These are phyloP conservation scores for Spirogloea muscicola DNA, from an alignment of 139 green algal species.

Conservation along the genomic window DNA sequence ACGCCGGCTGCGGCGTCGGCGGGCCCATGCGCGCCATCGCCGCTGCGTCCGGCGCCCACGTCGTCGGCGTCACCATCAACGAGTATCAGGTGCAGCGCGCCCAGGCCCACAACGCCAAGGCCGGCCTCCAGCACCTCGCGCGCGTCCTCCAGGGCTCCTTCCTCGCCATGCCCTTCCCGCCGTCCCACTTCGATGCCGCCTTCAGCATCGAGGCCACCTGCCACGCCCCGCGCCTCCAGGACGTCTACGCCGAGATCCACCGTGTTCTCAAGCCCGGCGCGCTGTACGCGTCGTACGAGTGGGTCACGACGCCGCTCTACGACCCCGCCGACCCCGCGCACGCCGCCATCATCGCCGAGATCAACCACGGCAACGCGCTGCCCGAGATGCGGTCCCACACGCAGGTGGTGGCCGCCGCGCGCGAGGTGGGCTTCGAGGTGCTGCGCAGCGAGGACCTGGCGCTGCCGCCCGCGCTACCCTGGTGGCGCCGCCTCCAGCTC, in stretches of 20 bases:
- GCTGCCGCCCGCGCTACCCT: conserved; percentile 42
- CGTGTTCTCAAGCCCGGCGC: conserved; percentile 87
- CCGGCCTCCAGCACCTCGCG: conserved; percentile 62
- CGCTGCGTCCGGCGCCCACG: conserved; percentile 64
- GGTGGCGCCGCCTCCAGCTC: conserved; percentile 56
- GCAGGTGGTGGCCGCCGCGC: conserved; percentile 79
- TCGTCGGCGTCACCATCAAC: conserved; percentile 97
- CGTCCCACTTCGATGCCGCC: conserved; percentile 81
- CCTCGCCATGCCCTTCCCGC: conserved; percentile 85
- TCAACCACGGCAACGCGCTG: conserved; percentile 96
- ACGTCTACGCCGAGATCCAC: conserved; percentile 78
- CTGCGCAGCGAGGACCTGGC: conserved; percentile 64
- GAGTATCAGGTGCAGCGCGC: conserved; percentile 85
- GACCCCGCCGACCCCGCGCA: conserved; percentile 79
- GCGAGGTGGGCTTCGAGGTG: conserved; percentile 59
- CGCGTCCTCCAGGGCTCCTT: conserved; percentile 90
- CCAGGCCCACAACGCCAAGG: conserved; percentile 43
- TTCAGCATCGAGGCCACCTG: conserved; percentile 98
- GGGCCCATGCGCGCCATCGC: conserved; percentile 95
- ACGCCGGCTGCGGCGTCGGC: conserved; percentile 94
- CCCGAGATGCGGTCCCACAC: conserved; percentile 85
- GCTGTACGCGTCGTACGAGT: conserved; percentile 88
- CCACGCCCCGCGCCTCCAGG: conserved; percentile 80
- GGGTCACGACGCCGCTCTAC: conserved; percentile 84
- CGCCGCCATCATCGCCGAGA: conserved; percentile 89